These are phyloP conservation scores for Sporothrix schenckii DNA, from an alignment of 2,329 filamentous ascomycete species.

Conservation along the genomic window DNA sequence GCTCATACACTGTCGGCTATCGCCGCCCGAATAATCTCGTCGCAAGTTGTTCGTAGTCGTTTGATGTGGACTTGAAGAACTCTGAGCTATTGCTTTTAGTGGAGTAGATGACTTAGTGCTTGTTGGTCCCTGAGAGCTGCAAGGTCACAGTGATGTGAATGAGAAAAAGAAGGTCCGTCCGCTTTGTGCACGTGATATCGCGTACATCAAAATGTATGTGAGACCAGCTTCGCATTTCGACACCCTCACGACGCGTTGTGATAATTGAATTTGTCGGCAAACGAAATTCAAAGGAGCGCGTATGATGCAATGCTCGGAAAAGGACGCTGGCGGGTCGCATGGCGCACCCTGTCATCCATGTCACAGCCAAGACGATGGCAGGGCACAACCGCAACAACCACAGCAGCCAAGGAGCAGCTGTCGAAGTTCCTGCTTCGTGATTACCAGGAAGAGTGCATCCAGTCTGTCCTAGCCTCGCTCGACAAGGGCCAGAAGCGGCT, in stretches of 20 bases:
- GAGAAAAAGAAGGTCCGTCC: neutral
- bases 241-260: neutral
- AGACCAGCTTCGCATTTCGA: neutral
- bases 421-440: conserved; percentile 65
- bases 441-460: conserved; percentile 91
- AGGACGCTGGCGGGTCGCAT: conserved; percentile 23
- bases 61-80: neutral
- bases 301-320: conserved; percentile 29
- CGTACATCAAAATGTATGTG: neutral
- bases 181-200: conserved; percentile 9
- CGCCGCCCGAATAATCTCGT: neutral
- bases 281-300: neutral
- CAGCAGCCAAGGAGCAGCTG: conserved; percentile 1
- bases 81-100: conserved; percentile 17
- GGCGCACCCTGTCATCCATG: conserved; percentile 17
- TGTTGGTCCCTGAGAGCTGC: neutral
- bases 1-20: too few species aligned
- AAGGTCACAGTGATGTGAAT: neutral
- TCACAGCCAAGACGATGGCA: conserved; percentile 13
- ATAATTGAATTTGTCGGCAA: neutral
- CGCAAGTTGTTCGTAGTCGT: neutral
- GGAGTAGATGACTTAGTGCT: conserved; percentile 11
- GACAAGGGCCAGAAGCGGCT: conserved; percentile 73
- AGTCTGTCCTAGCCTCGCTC: conserved; percentile 72
- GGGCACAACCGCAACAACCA: neutral